Base-by-base conservation (phyloP, 768 basidiomycete species). In the Cyclocybe cylindracea region DNA sequence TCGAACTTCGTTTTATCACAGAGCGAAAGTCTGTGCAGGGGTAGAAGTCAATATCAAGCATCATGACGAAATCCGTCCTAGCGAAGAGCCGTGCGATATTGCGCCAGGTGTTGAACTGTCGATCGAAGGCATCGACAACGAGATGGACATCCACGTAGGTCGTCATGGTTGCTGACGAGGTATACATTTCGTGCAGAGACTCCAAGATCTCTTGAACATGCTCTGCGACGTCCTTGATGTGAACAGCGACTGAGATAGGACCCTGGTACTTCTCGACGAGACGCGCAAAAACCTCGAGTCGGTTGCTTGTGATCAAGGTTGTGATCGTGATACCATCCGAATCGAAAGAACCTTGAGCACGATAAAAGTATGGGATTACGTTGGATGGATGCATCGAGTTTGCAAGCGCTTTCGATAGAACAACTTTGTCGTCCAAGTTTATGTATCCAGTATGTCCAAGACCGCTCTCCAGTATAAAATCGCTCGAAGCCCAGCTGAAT, bases 31-130 rank as follows among this genome's bases (percentile, higher is more conserved):
- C 84, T 42, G 93, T 93, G 66, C 91, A 92, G 9, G 89, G 68
- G 32, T 80, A 86, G 66, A 95, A 94, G 66, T 94, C 92, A 54
- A 94, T 86, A 65, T 95, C 94, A 46, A 94, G 83, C 86, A 94
- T 89, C 85, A 94, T 89, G 51, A 94, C 81, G 58, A 83, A 91
- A 56, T 88, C 82, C 7, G 93, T 93, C 10, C 90, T 80, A 4
- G 91, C 86, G 61, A 92, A 91, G 45, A 91, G 73, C 38, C 93
- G 83, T 3, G 92, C 93, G 39, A 85, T 80, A 65, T 94, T 94
- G 33, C 93, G 79, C 89, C 91, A 94, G 18, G 89, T 84, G 67
- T 95, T 95, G 76, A 95, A 87, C 65, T 93, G 89, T 5, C 91
- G 82, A 54, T 87, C 86, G 56, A 87, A 89, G 3, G 82, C 78